Base-by-base conservation (phyloP, 306 rosid genomes). In the Dalbergia oliveri region DNA sequence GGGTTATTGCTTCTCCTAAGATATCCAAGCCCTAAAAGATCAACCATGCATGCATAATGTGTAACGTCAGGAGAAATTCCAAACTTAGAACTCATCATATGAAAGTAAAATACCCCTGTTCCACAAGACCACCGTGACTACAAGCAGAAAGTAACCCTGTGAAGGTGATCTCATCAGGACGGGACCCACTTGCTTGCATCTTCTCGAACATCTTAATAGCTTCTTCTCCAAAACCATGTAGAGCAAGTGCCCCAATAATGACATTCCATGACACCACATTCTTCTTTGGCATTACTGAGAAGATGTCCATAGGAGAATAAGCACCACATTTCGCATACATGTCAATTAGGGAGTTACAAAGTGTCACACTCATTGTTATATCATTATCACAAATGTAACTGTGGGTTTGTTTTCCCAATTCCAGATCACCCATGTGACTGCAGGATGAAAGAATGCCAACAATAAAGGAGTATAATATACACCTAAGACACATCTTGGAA, bases 1-100 rank as follows among this genome's bases (percentile, higher is more conserved):
- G 79, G 23, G 76, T 34, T 14, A 87, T 67, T 13, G 93, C 98
- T 83, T 90, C 93, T 77, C 84, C 87, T 47, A 93, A 45, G 37
- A 78, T 76, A 94, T 11, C 88, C 79, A n/a, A 94, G 78, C 45
- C 98, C 97, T 35, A 93, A 82, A 62, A 93, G 88, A 83, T 91
- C 91, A 31, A 93, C 86, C 93, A 91, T 79, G 88, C 98, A 93
- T 12, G 94, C 89, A 79, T 87, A 91, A 77, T 90, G 98, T 84
- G 80, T 88, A 33, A 93, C 82, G 81, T 86, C 89, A 11, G 87
- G 93, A 14, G 76, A 77, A 59, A 91, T 81, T 23, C 85, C 45
- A 18, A 83, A 90, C 39, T 65, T 16, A 6, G 84, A 83, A 56
- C 47, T 83, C 93, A 93, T 93, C 37, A 60, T 78, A 72, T 80